Evolutionary conservation across 2,329 filamentous ascomycete genomes (phyloP), one percentile per base, ranked within the genome.

Genomic region (Aureobasidium leucospermi): DNA sequence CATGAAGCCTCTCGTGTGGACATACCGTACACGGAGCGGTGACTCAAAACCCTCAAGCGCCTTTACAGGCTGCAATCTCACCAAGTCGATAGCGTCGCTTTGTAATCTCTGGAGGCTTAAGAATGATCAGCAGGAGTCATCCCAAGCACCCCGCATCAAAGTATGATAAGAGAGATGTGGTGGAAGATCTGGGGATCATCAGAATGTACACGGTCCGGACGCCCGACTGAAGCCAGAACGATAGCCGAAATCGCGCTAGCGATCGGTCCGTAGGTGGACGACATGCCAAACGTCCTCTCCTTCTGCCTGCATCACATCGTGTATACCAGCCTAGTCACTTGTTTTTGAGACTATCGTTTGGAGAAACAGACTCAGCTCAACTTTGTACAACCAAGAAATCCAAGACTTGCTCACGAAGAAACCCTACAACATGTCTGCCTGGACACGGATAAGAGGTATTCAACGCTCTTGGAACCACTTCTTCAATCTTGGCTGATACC

Each of bases 161-260:
- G 6, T 29, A 9, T 46, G 38, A 23, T 9, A 31, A 6, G 11
- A 36, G 16, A 13, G 16, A 36, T 49, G 11, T 36, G 41, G 13
- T 15, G 28, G 39, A 13, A 36, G 11, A 46, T 56, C 52, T 46
- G 52, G 41, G 52, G 52, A 56, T 56, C 52, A 29, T 46, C 52
- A 43, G 43, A 55, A 56, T 47, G 45, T 32, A 6, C 31, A 46
- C 52, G 52, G 52, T 46, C 52, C 41, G 41, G 41, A 56, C 28
- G 29, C 39, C 52, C 39, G 52, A 38, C 8, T 46, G 15, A 36
- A 41, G 16, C 15, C 52, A 56, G 31, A 39, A n/a, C 34, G 41
- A 56, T 41, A 38, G 52, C 52, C 52, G 52, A 56, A 56, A 56
- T 28, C 23, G 31, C 52, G 52, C 52, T 56, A 56, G 41, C 29